Base-by-base conservation (phyloP, 2,329 filamentous ascomycete species). In the Spiromastix sp. region DNA sequence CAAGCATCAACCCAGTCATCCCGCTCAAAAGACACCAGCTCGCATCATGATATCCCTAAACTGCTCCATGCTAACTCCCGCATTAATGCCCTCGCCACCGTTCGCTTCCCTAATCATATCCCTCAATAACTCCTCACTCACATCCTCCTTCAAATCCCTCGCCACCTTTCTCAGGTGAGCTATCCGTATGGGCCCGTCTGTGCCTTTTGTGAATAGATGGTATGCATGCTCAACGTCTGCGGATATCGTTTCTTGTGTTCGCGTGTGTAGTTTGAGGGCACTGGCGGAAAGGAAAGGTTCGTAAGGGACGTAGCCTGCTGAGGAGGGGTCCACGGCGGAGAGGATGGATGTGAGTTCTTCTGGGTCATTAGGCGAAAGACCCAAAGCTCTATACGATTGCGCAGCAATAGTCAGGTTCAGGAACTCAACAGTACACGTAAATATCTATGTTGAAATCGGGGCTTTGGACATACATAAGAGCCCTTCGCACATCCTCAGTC, bases 61-160 rank as follows among this genome's bases (percentile, higher is more conserved):
- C 52, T 95, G 85, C 34, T 82, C 79, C 51, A 79, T 67, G 26
- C 68, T 74, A 7, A 93, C 89, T 5, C 82, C 85, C 38, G 67
- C 72, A 24, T 68, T 74, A 8, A 82, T 72, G 11, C 81, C 79
- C 3, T 71, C 76, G 2, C 84, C 85, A 2, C 83, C 84, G 58
- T 93, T 95, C 32, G 89, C 91, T 67, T 96, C 89, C 32, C 86
- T 66, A 39, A 98, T 81, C 91, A 98, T 98, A 64, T 95, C 86
- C 63, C 75, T 77, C 52, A 98, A 64, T 52, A 93, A 61, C 32
- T 85, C 79, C 50, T 96, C 91, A 40, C 76, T 74, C 16, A 93
- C 79, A 42, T 79, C 85, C 61, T 94, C 85, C 60, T 85, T 84
- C 49, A 98, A 63, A 48, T 85, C 74, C 47, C 74, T 77, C 27